Evolutionary conservation across 331 rosid species (phyloP).

Genomic region (Quercus tomentella): DNA sequence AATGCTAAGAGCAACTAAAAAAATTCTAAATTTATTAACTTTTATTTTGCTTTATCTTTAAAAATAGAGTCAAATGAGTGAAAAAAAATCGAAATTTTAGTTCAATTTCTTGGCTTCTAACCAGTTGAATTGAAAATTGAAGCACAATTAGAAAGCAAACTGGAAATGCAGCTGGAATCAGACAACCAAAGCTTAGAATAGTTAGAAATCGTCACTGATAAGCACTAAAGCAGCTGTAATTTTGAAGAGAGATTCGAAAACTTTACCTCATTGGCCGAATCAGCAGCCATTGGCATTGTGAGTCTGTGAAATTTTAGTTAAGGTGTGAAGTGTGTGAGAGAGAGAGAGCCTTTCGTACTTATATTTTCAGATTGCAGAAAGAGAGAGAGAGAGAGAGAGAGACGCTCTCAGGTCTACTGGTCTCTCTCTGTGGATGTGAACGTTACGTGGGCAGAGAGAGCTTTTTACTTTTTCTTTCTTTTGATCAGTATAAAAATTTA

Average conservation of each 20-base stretch:
- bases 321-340: constrained; percentile 5
- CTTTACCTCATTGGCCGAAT: constrained; percentile 36
- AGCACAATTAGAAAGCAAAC: neutral
- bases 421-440: constrained; percentile 10
- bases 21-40: too few species aligned
- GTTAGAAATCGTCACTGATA: neutral
- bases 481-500: too few species aligned
- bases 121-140: neutral
- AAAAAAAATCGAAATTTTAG: neutral
- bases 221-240: neutral
- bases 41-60: neutral
- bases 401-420: too few species aligned
- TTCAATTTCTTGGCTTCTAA: neutral
- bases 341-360: neutral
- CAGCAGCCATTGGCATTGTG: constrained; percentile 34
- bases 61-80: neutral
- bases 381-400: constrained; percentile 2
- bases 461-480: neutral
- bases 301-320: neutral
- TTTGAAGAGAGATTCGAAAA: neutral
- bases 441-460: constrained; percentile 27
- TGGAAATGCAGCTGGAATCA: constrained; percentile 18
- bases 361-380: neutral
- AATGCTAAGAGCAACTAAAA: too few species aligned
- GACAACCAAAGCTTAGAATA: neutral